These are phyloP conservation scores for Petunia secreta DNA, from an alignment of 257 asterid genomes.

Conservation along the genomic window DNA sequence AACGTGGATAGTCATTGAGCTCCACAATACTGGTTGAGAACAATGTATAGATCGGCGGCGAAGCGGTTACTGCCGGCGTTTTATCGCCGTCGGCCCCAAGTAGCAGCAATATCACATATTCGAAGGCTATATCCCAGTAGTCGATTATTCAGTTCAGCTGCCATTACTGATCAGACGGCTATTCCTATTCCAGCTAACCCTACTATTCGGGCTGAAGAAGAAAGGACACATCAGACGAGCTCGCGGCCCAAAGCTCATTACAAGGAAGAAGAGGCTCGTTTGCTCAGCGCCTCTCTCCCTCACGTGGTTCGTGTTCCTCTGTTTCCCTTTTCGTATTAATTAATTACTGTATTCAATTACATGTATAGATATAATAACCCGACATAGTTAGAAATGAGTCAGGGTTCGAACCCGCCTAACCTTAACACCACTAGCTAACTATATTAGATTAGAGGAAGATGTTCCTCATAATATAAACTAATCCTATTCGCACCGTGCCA, in stretches of 20 bases:
- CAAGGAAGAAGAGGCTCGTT: conserved; percentile 79
- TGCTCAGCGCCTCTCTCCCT: conserved; percentile 73
- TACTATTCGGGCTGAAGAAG: conserved; percentile 31
- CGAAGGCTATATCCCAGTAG: conserved; percentile 32
- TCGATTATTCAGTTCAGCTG: conserved; percentile 46
- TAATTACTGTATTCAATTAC: background rate
- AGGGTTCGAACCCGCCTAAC: no score
- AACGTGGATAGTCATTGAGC: background rate
- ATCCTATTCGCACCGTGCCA: no score
- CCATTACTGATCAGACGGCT: conserved; percentile 39
- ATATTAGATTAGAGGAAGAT: background rate
- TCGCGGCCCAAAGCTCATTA: conserved; percentile 56
- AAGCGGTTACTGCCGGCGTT: conserved; percentile 58
- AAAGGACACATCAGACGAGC: conserved; percentile 28
- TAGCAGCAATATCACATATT: conserved; percentile 31
- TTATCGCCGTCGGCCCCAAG: conserved; percentile 32
- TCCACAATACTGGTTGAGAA: background rate
- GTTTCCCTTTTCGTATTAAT: background rate
- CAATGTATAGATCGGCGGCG: conserved; percentile 68
- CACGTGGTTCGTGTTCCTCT: conserved; percentile 63
- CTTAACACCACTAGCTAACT: no score
- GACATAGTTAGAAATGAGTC: no score
- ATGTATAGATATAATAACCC: background rate
- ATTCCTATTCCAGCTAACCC: conserved; percentile 35
- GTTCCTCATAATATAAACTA: background rate